Evolutionary conservation across 106 monocot genomes (phyloP).

Genomic region (Dioscorea zingiberensis): DNA sequence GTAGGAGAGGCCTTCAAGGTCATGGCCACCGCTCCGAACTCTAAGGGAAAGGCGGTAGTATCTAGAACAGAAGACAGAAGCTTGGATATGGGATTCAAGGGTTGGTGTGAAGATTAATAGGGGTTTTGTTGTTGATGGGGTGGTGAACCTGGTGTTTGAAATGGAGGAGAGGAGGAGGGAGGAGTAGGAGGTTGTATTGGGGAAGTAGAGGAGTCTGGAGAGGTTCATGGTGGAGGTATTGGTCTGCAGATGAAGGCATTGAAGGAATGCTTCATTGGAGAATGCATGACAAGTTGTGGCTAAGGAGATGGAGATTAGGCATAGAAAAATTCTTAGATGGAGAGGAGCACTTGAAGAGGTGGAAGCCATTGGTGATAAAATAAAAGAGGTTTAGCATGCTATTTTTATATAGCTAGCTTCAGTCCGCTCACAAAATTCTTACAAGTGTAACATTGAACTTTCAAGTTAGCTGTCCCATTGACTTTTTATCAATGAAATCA

Average conservation of each 20-base stretch:
- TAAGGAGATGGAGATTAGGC: too few species aligned
- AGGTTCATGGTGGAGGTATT: background rate
- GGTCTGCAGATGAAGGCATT: too few species aligned
- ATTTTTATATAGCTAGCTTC: too few species aligned
- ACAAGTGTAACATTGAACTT: too few species aligned
- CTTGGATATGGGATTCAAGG: slow-evolving; percentile 2
- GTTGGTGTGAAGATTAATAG: slow-evolving; percentile 4
- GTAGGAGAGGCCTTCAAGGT: slow-evolving; percentile 51
- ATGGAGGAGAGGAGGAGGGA: slow-evolving; percentile 1
- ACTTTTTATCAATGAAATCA: too few species aligned
- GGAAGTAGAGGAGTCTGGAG: background rate
- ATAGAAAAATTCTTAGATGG: too few species aligned
- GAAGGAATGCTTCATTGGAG: too few species aligned
- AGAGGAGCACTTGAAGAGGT: background rate
- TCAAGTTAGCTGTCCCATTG: too few species aligned
- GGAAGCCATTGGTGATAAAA: slow-evolving; percentile 8
- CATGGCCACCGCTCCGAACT: slow-evolving; percentile 53
- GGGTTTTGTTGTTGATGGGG: background rate
- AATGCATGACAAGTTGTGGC: too few species aligned
- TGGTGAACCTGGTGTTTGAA: background rate
- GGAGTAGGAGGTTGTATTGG: background rate
- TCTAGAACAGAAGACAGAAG: slow-evolving; percentile 1
- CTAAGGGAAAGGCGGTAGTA: slow-evolving; percentile 23
- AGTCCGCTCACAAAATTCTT: too few species aligned
- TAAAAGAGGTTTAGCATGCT: too few species aligned